Conservation (phyloP, 306 rosid species). For the Lathyrus oleraceus region DNA sequence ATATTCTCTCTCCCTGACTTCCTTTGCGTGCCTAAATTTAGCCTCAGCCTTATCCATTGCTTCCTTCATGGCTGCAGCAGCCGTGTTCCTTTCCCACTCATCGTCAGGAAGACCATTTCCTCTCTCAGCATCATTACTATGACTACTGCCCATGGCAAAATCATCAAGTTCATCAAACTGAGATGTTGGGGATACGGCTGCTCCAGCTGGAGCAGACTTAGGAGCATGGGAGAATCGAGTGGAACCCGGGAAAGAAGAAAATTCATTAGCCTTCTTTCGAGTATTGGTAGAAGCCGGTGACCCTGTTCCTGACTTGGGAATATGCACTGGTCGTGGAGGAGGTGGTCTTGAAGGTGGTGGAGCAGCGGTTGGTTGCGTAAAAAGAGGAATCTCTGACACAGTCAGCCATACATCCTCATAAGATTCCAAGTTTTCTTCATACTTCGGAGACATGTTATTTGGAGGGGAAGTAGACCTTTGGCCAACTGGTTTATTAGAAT, state of each 20-base stretch:
- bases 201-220: conserved; percentile 55
- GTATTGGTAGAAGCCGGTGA: conserved; percentile 49
- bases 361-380: conserved; percentile 89
- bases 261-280: conserved; percentile 62
- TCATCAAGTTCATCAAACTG: conserved; percentile 75
- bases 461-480: conserved; percentile 72
- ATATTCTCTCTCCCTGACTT: conserved; percentile 84
- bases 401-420: conserved; percentile 82
- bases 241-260: conserved; percentile 57
- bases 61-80: conserved; percentile 97
- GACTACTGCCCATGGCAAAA: conserved; percentile 66
- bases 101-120: conserved; percentile 66
- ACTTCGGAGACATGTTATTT: conserved; percentile 58
- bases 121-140: conserved; percentile 52
- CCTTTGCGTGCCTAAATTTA: conserved; percentile 88
- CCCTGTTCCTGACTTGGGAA: conserved; percentile 56
- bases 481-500: conserved; percentile 59
- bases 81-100: conserved; percentile 88
- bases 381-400: conserved; percentile 90
- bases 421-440: conserved; percentile 64
- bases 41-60: conserved; percentile 98
- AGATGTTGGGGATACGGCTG: conserved; percentile 48
- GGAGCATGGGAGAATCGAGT: conserved; percentile 57
- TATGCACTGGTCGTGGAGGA: conserved; percentile 85
- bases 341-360: conserved; percentile 99